Conservation (phyloP, 2,329 filamentous ascomycete genomes). For the Fusarium marasasianum region DNA sequence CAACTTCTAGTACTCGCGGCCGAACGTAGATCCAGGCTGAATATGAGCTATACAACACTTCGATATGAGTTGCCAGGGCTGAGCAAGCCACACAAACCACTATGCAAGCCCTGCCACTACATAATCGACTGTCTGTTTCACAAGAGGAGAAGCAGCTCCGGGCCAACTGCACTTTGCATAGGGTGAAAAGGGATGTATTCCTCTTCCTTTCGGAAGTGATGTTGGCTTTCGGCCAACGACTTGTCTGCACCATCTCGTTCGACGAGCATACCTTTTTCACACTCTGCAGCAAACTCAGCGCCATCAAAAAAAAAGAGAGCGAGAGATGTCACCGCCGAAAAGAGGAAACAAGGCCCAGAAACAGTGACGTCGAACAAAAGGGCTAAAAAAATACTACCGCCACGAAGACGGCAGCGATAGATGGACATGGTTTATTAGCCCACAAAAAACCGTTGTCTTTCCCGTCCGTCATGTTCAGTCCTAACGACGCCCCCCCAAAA, state of each 20-base stretch:
- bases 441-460: conserved; percentile 41
- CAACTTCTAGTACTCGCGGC: not conserved
- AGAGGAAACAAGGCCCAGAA: conserved; percentile 9
- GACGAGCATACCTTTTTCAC: not conserved
- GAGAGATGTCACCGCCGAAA: not conserved
- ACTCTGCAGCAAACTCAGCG: not conserved
- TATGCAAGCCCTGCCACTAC: conserved; percentile 13
- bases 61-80: conserved; percentile 12
- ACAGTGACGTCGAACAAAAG: conserved; percentile 28
- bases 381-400: not conserved
- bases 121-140: conserved; percentile 19
- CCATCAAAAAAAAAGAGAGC: not conserved
- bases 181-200: not conserved
- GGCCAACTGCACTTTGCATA: not conserved
- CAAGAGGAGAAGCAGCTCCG: conserved; percentile 10
- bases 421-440: conserved; percentile 19
- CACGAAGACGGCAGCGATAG: conserved; percentile 12
- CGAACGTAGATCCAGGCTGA: conserved; percentile 4
- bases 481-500: conserved; percentile 27
- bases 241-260: not conserved
- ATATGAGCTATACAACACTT: conserved; percentile 7
- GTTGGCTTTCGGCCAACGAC: not conserved
- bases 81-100: conserved; percentile 16
- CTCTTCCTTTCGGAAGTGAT: not conserved
- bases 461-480: conserved; percentile 18